A percentile compares a stretch with the other conserved stretches of the same genome.
These are phyloP conservation scores for Tricholoma saponaceum DNA, from an alignment of 768 basidiomycete species.

Conservation along the genomic window DNA sequence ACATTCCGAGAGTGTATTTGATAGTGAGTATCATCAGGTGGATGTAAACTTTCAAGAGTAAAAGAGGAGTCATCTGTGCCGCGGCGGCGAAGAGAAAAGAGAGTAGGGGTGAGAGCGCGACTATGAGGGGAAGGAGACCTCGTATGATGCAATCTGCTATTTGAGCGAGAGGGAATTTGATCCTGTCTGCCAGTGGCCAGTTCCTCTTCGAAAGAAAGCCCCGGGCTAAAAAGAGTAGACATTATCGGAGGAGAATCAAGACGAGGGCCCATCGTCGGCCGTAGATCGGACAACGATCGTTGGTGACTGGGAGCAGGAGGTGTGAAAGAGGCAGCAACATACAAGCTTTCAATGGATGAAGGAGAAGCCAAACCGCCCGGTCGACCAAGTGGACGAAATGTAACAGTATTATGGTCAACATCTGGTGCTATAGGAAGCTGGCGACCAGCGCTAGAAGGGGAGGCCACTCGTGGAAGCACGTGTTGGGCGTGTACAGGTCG, in stretches of 20 bases:
- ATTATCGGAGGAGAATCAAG: neutral
- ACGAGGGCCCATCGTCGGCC: neutral
- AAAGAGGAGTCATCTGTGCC: conserved; percentile 10
- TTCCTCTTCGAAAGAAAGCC: neutral
- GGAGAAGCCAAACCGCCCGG: neutral
- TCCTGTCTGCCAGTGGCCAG: neutral
- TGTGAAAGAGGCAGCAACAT: neutral
- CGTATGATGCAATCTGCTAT: conserved; percentile 5
- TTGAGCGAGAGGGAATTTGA: conserved; percentile 2
- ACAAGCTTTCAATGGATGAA: conserved; percentile 1
- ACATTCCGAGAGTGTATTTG: conserved; percentile 11
- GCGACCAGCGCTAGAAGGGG: neutral
- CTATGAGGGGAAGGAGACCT: conserved; percentile 7
- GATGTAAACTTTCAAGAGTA: conserved; percentile 5
- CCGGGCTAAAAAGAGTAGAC: neutral
- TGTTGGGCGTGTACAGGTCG: neutral
- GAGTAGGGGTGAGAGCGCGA: conserved; percentile 2
- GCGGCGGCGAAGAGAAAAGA: conserved; percentile 10
- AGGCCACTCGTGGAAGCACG: neutral
- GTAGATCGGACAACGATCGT: neutral
- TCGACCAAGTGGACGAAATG: neutral
- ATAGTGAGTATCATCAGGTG: conserved; percentile 5
- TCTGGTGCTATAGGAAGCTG: neutral
- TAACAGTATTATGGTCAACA: neutral
- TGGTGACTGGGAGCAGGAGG: neutral